Percentiles rank a stretch among this genome's conserved stretches.
phyloP scores from a whole-genome alignment of 768 basidiomycete species.

The Crassisporium funariophilum region DNA sequence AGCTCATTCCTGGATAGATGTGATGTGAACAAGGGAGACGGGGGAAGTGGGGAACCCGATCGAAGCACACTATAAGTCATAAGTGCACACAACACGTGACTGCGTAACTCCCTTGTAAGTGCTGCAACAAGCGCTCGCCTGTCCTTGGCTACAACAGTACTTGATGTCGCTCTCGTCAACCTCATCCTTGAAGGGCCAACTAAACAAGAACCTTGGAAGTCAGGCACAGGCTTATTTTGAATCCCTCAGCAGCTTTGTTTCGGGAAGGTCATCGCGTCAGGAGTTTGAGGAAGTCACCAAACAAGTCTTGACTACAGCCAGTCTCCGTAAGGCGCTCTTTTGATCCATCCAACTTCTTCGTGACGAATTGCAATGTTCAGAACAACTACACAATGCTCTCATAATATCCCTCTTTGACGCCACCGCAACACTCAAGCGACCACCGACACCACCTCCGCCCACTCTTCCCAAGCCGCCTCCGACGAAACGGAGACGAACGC shows the following conservation, averaged over 20 bases:
- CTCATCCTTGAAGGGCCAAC: slow-evolving; percentile 68
- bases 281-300: slow-evolving; percentile 79
- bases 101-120: no score
- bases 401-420: slow-evolving; percentile 84
- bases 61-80: not conserved
- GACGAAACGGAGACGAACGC: slow-evolving; percentile 68
- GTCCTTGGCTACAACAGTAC: not conserved
- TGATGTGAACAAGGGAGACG: slow-evolving; percentile 4
- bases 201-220: slow-evolving; percentile 59
- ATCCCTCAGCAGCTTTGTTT: slow-evolving; percentile 66
- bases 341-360: not conserved
- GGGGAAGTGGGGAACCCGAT: slow-evolving; percentile 8
- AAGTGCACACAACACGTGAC: slow-evolving; percentile 4
- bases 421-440: slow-evolving; percentile 65
- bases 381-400: slow-evolving; percentile 82
- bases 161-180: slow-evolving; percentile 78
- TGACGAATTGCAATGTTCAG: slow-evolving; percentile 34
- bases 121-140: no score
- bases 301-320: slow-evolving; percentile 59
- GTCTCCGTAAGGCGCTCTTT: slow-evolving; percentile 36
- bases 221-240: slow-evolving; percentile 65
- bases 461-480: slow-evolving; percentile 60
- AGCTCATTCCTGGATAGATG: no score
- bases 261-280: slow-evolving; percentile 64
- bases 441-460: slow-evolving; percentile 66